Percentiles rank a stretch among this genome's conserved stretches.
Conservation (phyloP, 495 filamentous ascomycete species). For the Xylaria bambusicola region DNA sequence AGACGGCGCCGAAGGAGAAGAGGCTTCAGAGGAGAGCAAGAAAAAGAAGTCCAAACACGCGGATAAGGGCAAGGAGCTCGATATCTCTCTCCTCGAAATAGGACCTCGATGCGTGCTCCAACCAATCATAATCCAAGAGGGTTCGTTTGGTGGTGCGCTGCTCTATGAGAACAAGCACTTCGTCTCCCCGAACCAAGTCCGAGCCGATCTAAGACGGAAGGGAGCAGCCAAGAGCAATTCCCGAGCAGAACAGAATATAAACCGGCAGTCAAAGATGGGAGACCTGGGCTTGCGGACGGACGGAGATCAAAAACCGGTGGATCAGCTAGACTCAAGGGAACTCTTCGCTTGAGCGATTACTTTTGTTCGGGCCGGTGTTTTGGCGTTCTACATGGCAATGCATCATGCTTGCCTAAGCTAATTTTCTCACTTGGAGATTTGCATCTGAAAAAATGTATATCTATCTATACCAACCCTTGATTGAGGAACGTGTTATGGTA, state of each 20-base stretch:
- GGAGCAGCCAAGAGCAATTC: conserved; percentile 75
- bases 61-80: conserved; percentile 60
- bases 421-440: neutral
- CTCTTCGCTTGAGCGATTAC: conserved; percentile 67
- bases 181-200: conserved; percentile 91
- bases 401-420: neutral
- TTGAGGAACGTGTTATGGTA: too few relatives aligned
- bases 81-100: conserved; percentile 86
- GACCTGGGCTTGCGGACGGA: conserved; percentile 72
- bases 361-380: conserved; percentile 27
- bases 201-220: conserved; percentile 70
- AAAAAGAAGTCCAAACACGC: conserved; percentile 32
- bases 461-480: too few relatives aligned
- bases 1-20: conserved; percentile 34
- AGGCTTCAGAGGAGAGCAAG: conserved; percentile 28
- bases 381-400: conserved; percentile 19
- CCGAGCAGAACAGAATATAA: conserved; percentile 70
- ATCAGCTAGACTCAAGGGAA: conserved; percentile 76
- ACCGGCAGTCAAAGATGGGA: conserved; percentile 71
- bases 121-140: conserved; percentile 93
- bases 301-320: conserved; percentile 57
- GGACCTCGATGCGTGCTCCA: conserved; percentile 94
- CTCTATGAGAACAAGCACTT: conserved; percentile 99
- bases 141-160: conserved; percentile 91
- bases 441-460: too few relatives aligned